Conservation (phyloP, 2,329 filamentous ascomycete species). For the Colletotrichum abscissum region DNA sequence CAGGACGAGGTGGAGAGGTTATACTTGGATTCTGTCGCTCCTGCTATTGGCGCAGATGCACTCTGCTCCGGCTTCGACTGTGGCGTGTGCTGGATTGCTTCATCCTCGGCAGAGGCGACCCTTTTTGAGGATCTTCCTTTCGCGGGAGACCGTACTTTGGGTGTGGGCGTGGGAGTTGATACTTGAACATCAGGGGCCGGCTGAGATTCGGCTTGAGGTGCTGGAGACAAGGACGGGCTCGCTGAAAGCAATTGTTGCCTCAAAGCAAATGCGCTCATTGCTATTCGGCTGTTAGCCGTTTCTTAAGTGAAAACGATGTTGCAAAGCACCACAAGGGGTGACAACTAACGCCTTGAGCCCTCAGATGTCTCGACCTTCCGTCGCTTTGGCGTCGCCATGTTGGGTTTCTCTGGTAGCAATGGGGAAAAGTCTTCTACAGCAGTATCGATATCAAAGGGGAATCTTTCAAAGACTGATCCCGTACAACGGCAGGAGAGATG, state of each 20-base stretch:
- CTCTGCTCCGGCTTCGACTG: neutral
- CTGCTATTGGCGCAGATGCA: neutral
- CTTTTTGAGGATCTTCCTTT: constrained; percentile 16
- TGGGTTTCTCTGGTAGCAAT: neutral
- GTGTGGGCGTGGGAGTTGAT: constrained; percentile 6
- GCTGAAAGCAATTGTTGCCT: constrained; percentile 47
- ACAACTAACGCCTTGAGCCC: constrained; percentile 46
- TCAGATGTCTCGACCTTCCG: constrained; percentile 52
- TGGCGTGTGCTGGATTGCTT: neutral
- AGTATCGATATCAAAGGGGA: neutral
- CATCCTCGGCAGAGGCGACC: neutral
- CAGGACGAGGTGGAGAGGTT: too few species aligned
- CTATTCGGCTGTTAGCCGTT: constrained; percentile 38
- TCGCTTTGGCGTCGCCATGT: constrained; percentile 50
- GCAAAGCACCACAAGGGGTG: neutral
- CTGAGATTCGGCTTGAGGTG: constrained; percentile 13
- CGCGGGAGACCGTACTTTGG: constrained; percentile 1
- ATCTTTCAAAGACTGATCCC: neutral
- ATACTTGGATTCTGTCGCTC: neutral
- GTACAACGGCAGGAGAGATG: neutral
- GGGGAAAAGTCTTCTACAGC: neutral
- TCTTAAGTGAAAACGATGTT: neutral
- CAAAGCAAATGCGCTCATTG: constrained; percentile 58
- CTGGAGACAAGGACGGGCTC: constrained; percentile 28
- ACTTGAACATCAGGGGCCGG: neutral